Evolutionary conservation across 768 basidiomycete species (phyloP).

Genomic region (Boletus bicolor): DNA sequence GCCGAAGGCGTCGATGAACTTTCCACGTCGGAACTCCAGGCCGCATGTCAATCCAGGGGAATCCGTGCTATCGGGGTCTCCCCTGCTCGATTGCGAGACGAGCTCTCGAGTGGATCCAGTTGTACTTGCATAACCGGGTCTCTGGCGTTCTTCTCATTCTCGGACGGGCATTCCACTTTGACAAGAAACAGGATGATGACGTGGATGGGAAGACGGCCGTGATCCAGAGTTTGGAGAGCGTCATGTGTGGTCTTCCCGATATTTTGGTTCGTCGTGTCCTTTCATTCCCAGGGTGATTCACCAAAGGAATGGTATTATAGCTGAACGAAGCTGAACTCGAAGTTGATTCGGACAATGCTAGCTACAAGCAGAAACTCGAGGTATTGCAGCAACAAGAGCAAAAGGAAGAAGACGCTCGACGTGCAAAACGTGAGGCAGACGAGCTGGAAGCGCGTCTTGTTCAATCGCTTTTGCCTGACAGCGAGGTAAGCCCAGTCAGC

Average conservation of each 20-base stretch:
- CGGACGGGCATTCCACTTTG: conserved; percentile 94
- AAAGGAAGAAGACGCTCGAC: conserved; percentile 89
- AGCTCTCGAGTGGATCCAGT: conserved; percentile 87
- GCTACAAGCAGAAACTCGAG: conserved; percentile 97
- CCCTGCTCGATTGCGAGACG: conserved; percentile 84
- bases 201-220: conserved; percentile 83
- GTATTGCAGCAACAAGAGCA: conserved; percentile 95
- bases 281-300: not conserved
- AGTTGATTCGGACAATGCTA: conserved; percentile 89
- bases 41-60: conserved; percentile 91
- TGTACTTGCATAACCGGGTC: conserved; percentile 88
- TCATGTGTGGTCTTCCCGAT: conserved; percentile 89
- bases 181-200: conserved; percentile 65
- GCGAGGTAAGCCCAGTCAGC: conserved; percentile 57
- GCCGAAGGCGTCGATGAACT: conserved; percentile 87
- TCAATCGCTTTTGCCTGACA: conserved; percentile 81
- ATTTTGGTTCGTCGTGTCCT: conserved; percentile 66
- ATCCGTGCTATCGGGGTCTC: conserved; percentile 87
- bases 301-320: conserved; percentile 37
- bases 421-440: conserved; percentile 75
- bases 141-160: conserved; percentile 93
- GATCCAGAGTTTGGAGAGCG: conserved; percentile 80
- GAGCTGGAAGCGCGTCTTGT: conserved; percentile 78
- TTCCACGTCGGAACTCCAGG: conserved; percentile 86
- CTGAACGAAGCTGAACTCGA: conserved; percentile 96